These are phyloP conservation scores for Sclerotiophoma versabilis DNA, from an alignment of 2,329 filamentous ascomycete species.

Conservation along the genomic window DNA sequence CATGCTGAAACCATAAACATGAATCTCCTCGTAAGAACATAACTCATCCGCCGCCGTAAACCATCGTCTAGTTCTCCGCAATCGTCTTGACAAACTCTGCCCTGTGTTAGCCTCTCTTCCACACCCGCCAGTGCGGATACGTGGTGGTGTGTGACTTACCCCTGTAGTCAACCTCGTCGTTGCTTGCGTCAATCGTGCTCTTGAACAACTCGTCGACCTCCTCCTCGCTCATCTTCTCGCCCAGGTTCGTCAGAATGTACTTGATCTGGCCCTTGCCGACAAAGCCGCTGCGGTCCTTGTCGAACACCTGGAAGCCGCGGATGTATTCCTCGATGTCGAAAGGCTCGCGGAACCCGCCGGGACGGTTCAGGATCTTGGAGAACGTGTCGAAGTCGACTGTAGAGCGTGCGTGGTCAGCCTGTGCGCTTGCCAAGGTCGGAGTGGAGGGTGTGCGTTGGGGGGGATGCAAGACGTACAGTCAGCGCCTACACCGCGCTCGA, in stretches of 20 bases:
- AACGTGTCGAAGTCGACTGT: slow-evolving; percentile 98
- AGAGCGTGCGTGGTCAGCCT: not conserved
- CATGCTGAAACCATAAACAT: slow-evolving; percentile 35
- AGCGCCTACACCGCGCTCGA: slow-evolving; percentile 86
- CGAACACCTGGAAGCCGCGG: slow-evolving; percentile 98
- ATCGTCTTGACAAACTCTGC: slow-evolving; percentile 51
- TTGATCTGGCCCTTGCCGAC: slow-evolving; percentile 97
- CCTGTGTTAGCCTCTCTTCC: slow-evolving; percentile 13
- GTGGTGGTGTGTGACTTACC: slow-evolving; percentile 61
- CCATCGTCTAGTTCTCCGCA: slow-evolving; percentile 44
- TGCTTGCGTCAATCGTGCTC: slow-evolving; percentile 88
- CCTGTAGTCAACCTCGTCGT: slow-evolving; percentile 96
- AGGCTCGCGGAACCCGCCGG: slow-evolving; percentile 96
- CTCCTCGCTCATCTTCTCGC: slow-evolving; percentile 99
- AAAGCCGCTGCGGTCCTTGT: slow-evolving; percentile 98
- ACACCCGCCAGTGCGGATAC: not conserved
- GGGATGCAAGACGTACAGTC: slow-evolving; percentile 76
- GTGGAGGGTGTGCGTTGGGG: not conserved
- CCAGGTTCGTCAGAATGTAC: slow-evolving; percentile 96
- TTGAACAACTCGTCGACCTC: slow-evolving; percentile 99
- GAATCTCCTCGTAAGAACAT: slow-evolving; percentile 24
- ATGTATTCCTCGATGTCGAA: slow-evolving; percentile 98
- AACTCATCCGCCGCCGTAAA: not conserved
- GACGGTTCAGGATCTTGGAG: slow-evolving; percentile 94
- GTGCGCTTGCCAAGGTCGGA: not conserved